Base-by-base conservation (phyloP, 164 flowering plant genomes). In the Vitis labrusca region DNA sequence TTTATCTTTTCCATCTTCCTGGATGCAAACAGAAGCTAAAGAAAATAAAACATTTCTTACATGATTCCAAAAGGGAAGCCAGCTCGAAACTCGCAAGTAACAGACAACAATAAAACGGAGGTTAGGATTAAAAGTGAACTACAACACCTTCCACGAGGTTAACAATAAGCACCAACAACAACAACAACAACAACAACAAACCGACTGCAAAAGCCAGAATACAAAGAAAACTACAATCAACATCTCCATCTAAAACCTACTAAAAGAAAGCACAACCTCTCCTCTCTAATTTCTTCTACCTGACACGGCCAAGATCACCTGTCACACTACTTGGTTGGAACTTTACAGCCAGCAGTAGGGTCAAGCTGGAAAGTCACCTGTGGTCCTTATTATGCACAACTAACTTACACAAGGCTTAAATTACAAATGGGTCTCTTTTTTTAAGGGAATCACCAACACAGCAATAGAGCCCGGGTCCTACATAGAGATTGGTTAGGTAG, bases 351-450 rank as follows among this genome's bases (percentile, higher is more conserved):
- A 48, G 44, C 56, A 48, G 37, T 58, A 49, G 27, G n/a, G 58
- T 32, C 44, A 62, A 17, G 54, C 61, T 10, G 50, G 66, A 70
- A 54, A 62, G 14, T 50, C 17, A 44, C 57, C 53, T 62, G 16
- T 11, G 14, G 30, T 67, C 50, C 64, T 73, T 61, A 47, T 67
- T 54, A 59, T 67, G 62, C 68, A 61, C 64, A 61, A 32, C 64
- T 11, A 61, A 66, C 48, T 47, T 54, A 62, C 62, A 73, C 56
- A n/a, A 29, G 7, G 49, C 71, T 50, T 55, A 71, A 53, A 62
- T 66, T 75, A 66, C 68, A 70, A 70, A 29, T 10, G 66, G 63
- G 15, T 66, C 64, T 52, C 55, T 29, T 66, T 17, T 29, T 14
- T 61, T 30, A 51, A 54, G 37, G 27, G 49, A 15, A 61, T 61